Evolutionary conservation across 768 basidiomycete species (phyloP), one percentile per base, ranked within the genome.

Genomic region (Lentinula sp.): DNA sequence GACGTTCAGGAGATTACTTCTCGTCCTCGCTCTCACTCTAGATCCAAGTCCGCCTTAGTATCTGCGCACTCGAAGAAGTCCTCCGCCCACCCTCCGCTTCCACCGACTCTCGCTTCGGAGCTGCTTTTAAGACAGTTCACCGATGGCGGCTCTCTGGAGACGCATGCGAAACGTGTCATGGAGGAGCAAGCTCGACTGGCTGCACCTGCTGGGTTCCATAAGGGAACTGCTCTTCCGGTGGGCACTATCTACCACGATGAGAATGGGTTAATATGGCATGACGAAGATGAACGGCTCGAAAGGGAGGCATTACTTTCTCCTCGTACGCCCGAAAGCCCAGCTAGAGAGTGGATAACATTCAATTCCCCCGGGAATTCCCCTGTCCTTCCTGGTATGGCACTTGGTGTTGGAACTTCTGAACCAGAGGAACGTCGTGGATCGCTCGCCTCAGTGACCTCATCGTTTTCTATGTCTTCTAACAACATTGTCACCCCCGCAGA

Each of bases 221-320:
- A 51, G 2, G 65, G 69, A 7, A 67, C 64, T 6, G 42, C 53
- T 15, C 58, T 67, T 18, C 72, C 75, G 9, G 81, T 83, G 12
- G 77, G 75, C 1, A 85, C 81, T 53, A 80, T 86, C 3, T 81
- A 82, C 70, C 77, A 84, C 16, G 87, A 90, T 59, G 84, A 72
- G 0, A 75, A 79, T 28, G 87, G 87, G 23, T 81, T 83, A 0
- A 57, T 90, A 13, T 91, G 88, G 87, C 79, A 81, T 77, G 89
- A 91, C 65, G 81, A 80, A 58, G 86, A 87, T 10, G 89, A 91
- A 69, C 82, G 85, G 66, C 77, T 81, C 78, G 89, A 91, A 67
- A 88, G 85, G 63, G 75, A 78, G 13, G 85, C 83, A 60, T 78
- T 91, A 8, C 77, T 91, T 35, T 74, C 71, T 48, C 68, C 72